A percentile compares a stretch with the other conserved stretches of the same genome.
These are phyloP conservation scores for Chlamydomonas sp. DNA, from an alignment of 139 green algal genomes.

Conservation along the genomic window DNA sequence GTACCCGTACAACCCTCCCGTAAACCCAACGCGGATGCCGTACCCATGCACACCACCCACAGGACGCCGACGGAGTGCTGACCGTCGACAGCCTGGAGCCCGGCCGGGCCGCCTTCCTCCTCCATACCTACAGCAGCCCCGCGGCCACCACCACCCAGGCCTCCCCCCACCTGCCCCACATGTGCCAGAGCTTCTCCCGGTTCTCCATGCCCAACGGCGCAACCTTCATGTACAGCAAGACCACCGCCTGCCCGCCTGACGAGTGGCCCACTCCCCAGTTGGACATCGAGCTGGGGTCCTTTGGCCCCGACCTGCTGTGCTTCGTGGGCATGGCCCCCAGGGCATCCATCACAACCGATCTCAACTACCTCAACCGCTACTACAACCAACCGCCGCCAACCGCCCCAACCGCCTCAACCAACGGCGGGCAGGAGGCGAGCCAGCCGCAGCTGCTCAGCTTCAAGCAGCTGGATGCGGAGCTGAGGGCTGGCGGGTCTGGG, in stretches of 20 bases:
- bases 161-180: background rate
- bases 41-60: background rate
- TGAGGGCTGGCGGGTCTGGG: background rate
- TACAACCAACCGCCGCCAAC: background rate
- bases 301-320: background rate
- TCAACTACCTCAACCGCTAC: background rate
- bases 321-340: background rate
- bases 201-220: background rate
- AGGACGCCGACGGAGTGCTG: background rate
- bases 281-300: conserved; percentile 13
- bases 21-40: no score
- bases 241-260: conserved; percentile 7
- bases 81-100: background rate
- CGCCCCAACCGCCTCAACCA: background rate
- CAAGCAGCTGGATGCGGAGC: background rate
- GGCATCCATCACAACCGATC: background rate
- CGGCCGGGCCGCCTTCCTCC: background rate
- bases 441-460: background rate
- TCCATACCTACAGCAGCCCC: conserved; percentile 6
- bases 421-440: no score
- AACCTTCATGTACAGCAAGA: background rate
- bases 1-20: no score
- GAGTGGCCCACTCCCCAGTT: conserved; percentile 20
- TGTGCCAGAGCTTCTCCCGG: background rate
- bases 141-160: background rate